Percentiles rank a stretch among this genome's conserved stretches.
phyloP scores from a whole-genome alignment of 228 moss, liverwort and hornwort genomes.

The Sphagnum fallax region DNA sequence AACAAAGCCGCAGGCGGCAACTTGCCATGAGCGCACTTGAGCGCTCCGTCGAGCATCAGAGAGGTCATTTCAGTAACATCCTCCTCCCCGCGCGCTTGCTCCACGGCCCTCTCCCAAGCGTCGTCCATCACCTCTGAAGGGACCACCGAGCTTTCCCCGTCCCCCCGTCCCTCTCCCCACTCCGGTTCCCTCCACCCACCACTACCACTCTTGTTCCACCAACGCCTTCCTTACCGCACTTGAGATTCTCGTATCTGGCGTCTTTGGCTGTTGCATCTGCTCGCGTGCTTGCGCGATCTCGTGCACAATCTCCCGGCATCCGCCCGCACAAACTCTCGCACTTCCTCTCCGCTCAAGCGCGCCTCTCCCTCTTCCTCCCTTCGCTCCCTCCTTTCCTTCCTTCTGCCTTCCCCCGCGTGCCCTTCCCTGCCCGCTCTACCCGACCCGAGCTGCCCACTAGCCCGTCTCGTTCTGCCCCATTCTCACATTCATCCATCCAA shows the following conservation, averaged over 20 bases:
- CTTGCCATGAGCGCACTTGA: slow-evolving; percentile 71
- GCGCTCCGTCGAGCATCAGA: slow-evolving; percentile 60
- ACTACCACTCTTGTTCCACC: slow-evolving; percentile 6
- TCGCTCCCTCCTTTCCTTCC: not conserved
- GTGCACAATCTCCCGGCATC: slow-evolving; percentile 11
- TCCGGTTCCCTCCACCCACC: not conserved
- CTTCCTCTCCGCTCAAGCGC: slow-evolving; percentile 2
- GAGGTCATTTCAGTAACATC: slow-evolving; percentile 30
- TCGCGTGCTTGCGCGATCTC: not conserved
- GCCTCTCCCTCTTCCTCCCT: slow-evolving; percentile 7
- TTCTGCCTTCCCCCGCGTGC: not conserved
- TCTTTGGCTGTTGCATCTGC: not conserved
- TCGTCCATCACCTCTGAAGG: slow-evolving; percentile 37
- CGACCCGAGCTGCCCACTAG: slow-evolving; percentile 1
- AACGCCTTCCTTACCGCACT: not conserved
- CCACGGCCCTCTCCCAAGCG: slow-evolving; percentile 72
- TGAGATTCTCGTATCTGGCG: not conserved
- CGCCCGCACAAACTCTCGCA: not conserved
- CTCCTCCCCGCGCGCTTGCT: slow-evolving; percentile 51
- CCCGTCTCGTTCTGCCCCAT: slow-evolving; percentile 4
- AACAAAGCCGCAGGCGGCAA: slow-evolving; percentile 47
- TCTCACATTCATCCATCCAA: not conserved
- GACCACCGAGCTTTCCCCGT: slow-evolving; percentile 6
- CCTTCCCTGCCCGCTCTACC: slow-evolving; percentile 1
- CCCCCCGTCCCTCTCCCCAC: not conserved